These are phyloP conservation scores for Penicillium sp. DNA, from an alignment of 2,329 filamentous ascomycete genomes.

Conservation along the genomic window DNA sequence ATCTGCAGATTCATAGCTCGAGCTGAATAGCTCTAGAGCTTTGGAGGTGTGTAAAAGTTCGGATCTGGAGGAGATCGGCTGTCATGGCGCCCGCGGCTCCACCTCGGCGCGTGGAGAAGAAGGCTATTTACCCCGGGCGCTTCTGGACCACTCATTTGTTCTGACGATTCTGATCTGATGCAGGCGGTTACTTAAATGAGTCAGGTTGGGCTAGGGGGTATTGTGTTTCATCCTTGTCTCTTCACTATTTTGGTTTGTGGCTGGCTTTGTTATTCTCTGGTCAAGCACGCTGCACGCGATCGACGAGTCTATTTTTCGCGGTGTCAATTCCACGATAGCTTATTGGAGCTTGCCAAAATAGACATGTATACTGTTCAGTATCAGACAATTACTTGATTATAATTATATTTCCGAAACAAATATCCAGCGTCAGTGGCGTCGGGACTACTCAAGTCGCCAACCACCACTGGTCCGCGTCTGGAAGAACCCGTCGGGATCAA, in stretches of 20 bases:
- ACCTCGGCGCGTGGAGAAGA: constrained; percentile 29
- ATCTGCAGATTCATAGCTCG: neutral
- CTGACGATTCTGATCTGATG: constrained; percentile 12
- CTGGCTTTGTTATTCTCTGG: neutral
- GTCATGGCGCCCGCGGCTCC: constrained; percentile 11
- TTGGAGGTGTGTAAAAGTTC: neutral
- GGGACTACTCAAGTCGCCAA: constrained; percentile 30
- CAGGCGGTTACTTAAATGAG: constrained; percentile 16
- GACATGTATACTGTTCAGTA: neutral
- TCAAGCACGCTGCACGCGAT: neutral
- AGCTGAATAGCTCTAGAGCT: neutral
- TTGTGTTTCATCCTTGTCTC: constrained; percentile 17
- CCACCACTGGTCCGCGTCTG: constrained; percentile 42
- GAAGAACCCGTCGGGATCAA: constrained; percentile 45
- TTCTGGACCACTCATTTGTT: constrained; percentile 29
- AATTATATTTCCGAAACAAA: neutral
- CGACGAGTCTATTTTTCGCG: neutral
- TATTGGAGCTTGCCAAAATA: neutral
- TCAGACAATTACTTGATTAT: neutral
- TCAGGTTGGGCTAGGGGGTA: neutral
- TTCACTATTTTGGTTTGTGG: constrained; percentile 1
- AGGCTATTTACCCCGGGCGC: constrained; percentile 9
- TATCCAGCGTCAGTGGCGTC: neutral
- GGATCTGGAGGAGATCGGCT: neutral
- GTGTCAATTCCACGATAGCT: neutral